Evolutionary conservation across 1,284 basidiomycete genomes (phyloP), one percentile per base, ranked within the genome.

Genomic region (Cystobasidium sp.): DNA sequence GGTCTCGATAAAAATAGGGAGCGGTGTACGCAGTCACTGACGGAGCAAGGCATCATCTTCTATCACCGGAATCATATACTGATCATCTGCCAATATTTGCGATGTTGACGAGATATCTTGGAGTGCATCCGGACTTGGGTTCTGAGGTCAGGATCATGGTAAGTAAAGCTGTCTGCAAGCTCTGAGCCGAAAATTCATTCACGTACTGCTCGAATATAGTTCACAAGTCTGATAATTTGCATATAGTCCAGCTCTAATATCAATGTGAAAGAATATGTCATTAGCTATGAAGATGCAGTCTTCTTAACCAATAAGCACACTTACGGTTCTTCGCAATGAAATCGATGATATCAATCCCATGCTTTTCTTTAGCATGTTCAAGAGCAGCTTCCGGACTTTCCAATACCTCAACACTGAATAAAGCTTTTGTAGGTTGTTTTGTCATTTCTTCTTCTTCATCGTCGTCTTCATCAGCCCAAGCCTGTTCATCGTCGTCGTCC

Each of bases 21-120:
- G 16, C 14, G 59, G 63, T 16, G 16, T 8, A n/a, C 24, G 41
- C 0, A 43, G 22, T 20, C 1, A 84, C 90, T 79, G 78, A 95
- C 94, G 91, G n/a, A 97, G 88, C 2, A 95, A 82, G 3, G 92
- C 91, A 80, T 97, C 94, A 78, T 94, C 89, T 77, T 91, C 88
- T 56, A 95, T 78, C 37, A 87, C 87, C 1, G 94, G 94, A 51
- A 87, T 86, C 31, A 97, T 86, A 79, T 91, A 91, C 68, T 88
- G 86, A 78, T 97, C 93, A 14, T 88, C 87, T 6, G 84, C 81
- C 75, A 94, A 88, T 78, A 92, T 86, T 0, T 85, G 71, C 79
- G 92, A 90, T 0, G 83, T 82, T 44, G 87, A 87, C 52, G 84
- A 86, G 63, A 93, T 79, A 56, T 81, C 81, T 16, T 80, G 78